Evolutionary conservation across 129 eudicot species (phyloP).

Genomic region (Lactuca sativa): DNA sequence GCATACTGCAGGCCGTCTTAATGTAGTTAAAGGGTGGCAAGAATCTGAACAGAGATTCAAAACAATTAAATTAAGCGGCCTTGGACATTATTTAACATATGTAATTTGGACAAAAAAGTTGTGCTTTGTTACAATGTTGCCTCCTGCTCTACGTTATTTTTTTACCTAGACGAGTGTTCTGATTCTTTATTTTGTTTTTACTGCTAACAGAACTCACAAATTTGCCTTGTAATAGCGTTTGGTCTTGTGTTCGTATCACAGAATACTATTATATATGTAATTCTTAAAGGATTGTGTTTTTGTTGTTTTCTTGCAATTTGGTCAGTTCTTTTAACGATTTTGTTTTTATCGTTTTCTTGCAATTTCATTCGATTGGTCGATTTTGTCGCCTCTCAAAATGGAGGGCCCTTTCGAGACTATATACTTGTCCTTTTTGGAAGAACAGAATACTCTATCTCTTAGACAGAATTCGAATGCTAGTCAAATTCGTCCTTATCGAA

Average conservation of each 20-base stretch:
- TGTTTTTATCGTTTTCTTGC: neutral
- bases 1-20: neutral
- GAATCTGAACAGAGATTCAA: neutral
- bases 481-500: no score
- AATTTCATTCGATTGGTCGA: neutral
- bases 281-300: neutral
- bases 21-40: neutral
- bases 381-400: no score
- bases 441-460: neutral
- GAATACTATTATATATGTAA: neutral
- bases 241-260: neutral
- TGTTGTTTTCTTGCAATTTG: neutral
- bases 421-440: no score
- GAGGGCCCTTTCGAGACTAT: no score
- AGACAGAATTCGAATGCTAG: neutral
- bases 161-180: neutral
- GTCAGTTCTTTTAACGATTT: neutral
- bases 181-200: neutral
- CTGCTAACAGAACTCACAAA: no score
- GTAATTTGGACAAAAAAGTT: neutral
- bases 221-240: neutral
- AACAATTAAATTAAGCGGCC: neutral
- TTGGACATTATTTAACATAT: neutral
- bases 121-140: neutral
- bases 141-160: neutral